A percentile compares a stretch with the other conserved stretches of the same genome.
Evolutionary conservation across 371 early-diverging fungal species (phyloP).

Genomic region (Mucor irregularis): DNA sequence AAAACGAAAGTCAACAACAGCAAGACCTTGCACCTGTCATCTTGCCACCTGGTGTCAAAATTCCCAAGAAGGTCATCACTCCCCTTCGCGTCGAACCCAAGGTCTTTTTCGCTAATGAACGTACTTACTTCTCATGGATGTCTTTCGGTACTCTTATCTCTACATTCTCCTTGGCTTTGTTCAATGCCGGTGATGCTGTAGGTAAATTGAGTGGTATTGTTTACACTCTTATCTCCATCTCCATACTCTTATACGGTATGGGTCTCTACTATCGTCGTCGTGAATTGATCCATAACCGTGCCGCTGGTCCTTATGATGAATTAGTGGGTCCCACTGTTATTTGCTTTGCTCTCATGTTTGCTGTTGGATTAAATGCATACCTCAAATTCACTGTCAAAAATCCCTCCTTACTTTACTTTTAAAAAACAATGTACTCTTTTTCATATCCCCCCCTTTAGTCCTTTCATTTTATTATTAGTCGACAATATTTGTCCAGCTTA

Average conservation of each 20-base stretch:
- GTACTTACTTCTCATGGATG: conserved; percentile 96
- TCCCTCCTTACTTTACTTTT: conserved; percentile 29
- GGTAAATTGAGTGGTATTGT: conserved; percentile 76
- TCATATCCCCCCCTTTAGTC: neutral
- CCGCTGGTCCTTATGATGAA: conserved; percentile 82
- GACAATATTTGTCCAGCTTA: too few species aligned
- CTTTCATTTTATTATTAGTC: too few species aligned
- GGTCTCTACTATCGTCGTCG: conserved; percentile 95
- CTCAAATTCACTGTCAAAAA: conserved; percentile 64
- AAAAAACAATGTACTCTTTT: neutral
- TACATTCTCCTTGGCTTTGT: conserved; percentile 76
- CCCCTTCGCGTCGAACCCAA: conserved; percentile 98
- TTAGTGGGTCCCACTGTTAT: conserved; percentile 84
- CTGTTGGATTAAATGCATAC: conserved; percentile 87
- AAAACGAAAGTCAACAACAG: neutral
- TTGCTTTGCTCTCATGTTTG: conserved; percentile 82
- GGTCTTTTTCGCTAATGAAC: conserved; percentile 99
- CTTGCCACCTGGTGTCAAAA: conserved; percentile 52
- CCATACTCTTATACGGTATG: conserved; percentile 88
- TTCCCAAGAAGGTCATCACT: conserved; percentile 69
- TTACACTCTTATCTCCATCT: conserved; percentile 81
- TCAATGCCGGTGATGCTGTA: conserved; percentile 84
- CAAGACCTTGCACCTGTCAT: conserved; percentile 28
- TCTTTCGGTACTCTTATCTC: conserved; percentile 76
- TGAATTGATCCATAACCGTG: conserved; percentile 66